phyloP scores from a whole-genome alignment of 1,284 basidiomycete genomes.

The Microbotryum lychnidis-dioicae region DNA sequence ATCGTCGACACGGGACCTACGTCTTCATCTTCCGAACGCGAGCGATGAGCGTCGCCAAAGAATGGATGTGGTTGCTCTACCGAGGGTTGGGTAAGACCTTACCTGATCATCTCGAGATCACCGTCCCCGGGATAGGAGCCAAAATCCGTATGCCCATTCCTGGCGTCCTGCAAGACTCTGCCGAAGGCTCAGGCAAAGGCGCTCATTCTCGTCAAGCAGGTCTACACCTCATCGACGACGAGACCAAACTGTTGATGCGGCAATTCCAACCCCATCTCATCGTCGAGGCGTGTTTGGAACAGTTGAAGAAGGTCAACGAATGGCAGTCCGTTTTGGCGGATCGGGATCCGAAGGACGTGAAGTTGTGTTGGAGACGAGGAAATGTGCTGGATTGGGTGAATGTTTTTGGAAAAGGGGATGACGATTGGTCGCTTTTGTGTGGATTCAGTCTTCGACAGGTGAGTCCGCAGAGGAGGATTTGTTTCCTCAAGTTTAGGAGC shows the following conservation, averaged over 20 bases:
- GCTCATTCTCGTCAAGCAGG: background rate
- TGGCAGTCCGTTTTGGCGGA: conserved; percentile 27
- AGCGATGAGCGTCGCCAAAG: conserved; percentile 20
- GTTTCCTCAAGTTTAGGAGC: background rate
- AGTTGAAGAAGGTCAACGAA: conserved; percentile 17
- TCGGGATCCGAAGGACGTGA: conserved; percentile 12
- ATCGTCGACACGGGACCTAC: conserved; percentile 30
- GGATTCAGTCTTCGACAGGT: conserved; percentile 21
- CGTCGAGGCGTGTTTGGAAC: conserved; percentile 18
- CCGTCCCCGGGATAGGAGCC: conserved; percentile 21
- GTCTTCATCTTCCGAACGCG: conserved; percentile 30
- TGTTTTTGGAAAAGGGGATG: conserved; percentile 5
- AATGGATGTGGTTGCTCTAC: conserved; percentile 31
- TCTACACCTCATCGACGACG: background rate
- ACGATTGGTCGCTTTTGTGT: conserved; percentile 18
- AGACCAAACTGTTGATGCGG: background rate
- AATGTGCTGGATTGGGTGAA: conserved; percentile 30
- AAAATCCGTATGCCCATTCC: conserved; percentile 25
- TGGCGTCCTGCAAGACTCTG: background rate
- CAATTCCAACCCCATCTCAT: conserved; percentile 11
- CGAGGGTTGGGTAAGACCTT: conserved; percentile 22
- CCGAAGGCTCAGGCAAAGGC: conserved; percentile 5
- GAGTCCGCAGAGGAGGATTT: background rate
- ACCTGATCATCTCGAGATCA: conserved; percentile 22
- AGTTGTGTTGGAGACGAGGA: conserved; percentile 28